Percentiles rank a stretch among this genome's conserved stretches.
Conservation (phyloP, 345 rosid genomes). For the Moricandia moricandioides region DNA sequence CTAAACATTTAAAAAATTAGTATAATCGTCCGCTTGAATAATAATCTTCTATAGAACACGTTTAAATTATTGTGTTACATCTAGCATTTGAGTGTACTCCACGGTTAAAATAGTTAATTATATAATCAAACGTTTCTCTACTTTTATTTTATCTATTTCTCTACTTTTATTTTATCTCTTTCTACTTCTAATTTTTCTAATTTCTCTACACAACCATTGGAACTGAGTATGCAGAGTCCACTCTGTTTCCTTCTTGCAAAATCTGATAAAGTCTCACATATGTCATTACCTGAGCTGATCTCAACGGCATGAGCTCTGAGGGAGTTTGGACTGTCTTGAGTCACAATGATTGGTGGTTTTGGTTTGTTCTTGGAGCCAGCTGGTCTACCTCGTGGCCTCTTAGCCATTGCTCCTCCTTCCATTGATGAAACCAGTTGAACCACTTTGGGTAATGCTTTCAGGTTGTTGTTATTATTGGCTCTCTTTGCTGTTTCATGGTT, state of each 20-base stretch:
- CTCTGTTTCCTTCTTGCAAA: constrained; percentile 85
- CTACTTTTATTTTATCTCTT: too few relatives aligned
- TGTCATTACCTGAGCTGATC: constrained; percentile 85
- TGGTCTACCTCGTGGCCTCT: constrained; percentile 88
- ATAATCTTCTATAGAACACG: too few relatives aligned
- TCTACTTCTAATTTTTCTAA: too few relatives aligned
- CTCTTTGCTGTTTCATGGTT: constrained; percentile 50
- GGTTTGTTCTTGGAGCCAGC: constrained; percentile 97
- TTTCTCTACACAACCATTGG: not conserved
- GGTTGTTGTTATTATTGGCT: constrained; percentile 31
- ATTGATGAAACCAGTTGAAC: constrained; percentile 55
- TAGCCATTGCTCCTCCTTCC: constrained; percentile 51
- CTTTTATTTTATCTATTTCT: too few relatives aligned
- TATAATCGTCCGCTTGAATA: too few relatives aligned
- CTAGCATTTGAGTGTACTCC: too few relatives aligned
- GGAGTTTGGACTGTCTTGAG: constrained; percentile 81
- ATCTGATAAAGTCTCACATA: constrained; percentile 63
- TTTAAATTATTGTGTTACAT: too few relatives aligned
- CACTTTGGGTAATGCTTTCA: constrained; percentile 48
- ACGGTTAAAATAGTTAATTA: too few relatives aligned
- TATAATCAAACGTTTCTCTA: too few relatives aligned
- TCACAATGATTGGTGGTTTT: constrained; percentile 85
- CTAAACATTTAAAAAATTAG: too few relatives aligned
- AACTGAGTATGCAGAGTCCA: constrained; percentile 51
- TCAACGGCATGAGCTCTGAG: constrained; percentile 88